Evolutionary conservation across 1,139 yeast species (phyloP), one percentile per base, ranked within the genome.

Genomic region (Chernovozyma sophiae-reginae): DNA sequence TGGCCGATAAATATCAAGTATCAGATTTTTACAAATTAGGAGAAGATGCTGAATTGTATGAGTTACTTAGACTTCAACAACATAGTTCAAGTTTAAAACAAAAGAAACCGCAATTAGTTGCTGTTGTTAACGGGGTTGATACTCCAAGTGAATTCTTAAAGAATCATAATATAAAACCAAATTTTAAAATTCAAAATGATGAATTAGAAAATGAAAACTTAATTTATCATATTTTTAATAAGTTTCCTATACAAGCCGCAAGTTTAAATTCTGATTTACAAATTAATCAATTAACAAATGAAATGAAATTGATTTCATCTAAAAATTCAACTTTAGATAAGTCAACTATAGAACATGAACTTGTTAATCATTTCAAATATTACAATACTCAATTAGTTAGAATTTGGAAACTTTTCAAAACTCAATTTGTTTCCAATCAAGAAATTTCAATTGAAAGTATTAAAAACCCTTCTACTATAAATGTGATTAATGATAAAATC

Each of bases 1-100:
- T 73, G 42, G 68, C 74, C 27, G 78, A 72, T 42, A 64, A 60
- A 43, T 55, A 69, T 40, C 70, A 62, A 16, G 56, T 65, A 19
- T 59, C 69, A 16, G 60, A 57, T 28, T 55, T 52, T 40, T 62
- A 62, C 42, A 49, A 55, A 27, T 48, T 68, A 33, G 67, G 65
- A 20, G 54, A 56, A 30, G 49, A 59, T 31, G 52, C 54, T 7
- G 51, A 43, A 27, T 54, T 53, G 48, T 60, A 52, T 32, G 51
- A 59, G 15, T 58, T 61, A 37, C 44, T 32, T 61, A 37, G 43
- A 27, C 54, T 55, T 25, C 36, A 41, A 4, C 49, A 53, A 37
- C 40, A 40, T 4, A 33, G 30, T 25, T 29, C 16, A 18, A 34
- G 31, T 11, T 32, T 35, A 4, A 38, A 39, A 12, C 18, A 13